A percentile compares a stretch with the other conserved stretches of the same genome.
phyloP scores from a whole-genome alignment of 805 yeast genomes.

The Jamesozyma gamospora region DNA sequence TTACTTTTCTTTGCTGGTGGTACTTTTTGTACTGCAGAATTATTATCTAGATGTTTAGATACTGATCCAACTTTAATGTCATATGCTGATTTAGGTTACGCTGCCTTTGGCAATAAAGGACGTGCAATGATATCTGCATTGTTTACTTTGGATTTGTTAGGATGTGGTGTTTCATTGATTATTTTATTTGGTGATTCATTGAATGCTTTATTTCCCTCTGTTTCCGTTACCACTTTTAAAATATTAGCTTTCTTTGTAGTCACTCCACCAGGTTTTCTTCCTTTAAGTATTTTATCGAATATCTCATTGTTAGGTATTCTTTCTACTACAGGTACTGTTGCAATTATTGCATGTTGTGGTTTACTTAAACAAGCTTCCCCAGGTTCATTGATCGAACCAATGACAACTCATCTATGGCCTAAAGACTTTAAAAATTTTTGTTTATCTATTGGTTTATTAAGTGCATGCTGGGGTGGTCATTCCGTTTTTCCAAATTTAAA shows the following conservation, averaged over 20 bases:
- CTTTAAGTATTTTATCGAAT: constrained; percentile 62
- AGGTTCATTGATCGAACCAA: constrained; percentile 59
- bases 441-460: constrained; percentile 53
- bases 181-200: constrained; percentile 82
- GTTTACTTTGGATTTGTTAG: constrained; percentile 69
- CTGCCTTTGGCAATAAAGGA: constrained; percentile 73
- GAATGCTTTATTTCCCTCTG: constrained; percentile 50
- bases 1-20: constrained; percentile 50
- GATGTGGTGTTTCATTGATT: constrained; percentile 71
- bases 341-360: constrained; percentile 54
- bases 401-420: constrained; percentile 64
- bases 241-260: constrained; percentile 55
- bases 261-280: constrained; percentile 75
- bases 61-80: constrained; percentile 74
- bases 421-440: constrained; percentile 39
- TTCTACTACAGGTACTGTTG: constrained; percentile 56
- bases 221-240: constrained; percentile 50
- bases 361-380: constrained; percentile 50
- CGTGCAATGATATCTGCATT: constrained; percentile 61
- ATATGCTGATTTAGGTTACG: constrained; percentile 80
- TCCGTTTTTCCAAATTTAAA: constrained; percentile 69
- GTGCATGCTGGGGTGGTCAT: constrained; percentile 83
- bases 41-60: constrained; percentile 66
- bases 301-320: constrained; percentile 62
- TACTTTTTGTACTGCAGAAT: constrained; percentile 69